Evolutionary conservation across 2,329 filamentous ascomycete species (phyloP).

Genomic region (Fusarium ramigenum): DNA sequence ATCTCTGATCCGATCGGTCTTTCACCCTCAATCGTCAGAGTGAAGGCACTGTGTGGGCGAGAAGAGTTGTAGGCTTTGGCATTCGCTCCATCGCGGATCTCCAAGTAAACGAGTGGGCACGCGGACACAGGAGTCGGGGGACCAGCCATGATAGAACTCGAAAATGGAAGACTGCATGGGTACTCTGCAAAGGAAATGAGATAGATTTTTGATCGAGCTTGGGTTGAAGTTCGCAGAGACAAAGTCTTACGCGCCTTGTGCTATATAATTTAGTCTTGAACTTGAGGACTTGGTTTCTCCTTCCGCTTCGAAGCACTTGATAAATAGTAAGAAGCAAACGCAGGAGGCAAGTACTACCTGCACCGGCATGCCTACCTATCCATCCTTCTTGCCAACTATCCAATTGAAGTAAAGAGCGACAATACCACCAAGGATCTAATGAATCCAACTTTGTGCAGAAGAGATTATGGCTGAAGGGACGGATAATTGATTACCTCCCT

Average conservation of each 20-base stretch:
- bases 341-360: background rate
- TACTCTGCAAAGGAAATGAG: background rate
- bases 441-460: background rate
- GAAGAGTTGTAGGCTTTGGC: conserved; percentile 36
- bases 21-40: conserved; percentile 44
- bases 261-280: background rate
- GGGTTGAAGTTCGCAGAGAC: background rate
- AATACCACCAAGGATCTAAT: background rate
- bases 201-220: background rate
- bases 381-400: background rate
- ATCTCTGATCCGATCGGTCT: conserved; percentile 11
- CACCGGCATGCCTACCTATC: background rate
- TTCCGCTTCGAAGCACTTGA: background rate
- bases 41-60: conserved; percentile 34
- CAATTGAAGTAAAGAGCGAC: too few species aligned
- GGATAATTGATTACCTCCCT: conserved; percentile 4
- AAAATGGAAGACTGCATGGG: background rate
- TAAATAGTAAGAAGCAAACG: background rate
- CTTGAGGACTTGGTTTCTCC: background rate
- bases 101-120: conserved; percentile 45
- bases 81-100: conserved; percentile 40
- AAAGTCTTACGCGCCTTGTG: background rate
- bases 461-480: conserved; percentile 27
- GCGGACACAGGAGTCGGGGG: conserved; percentile 44
- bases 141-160: conserved; percentile 35